phyloP scores from a whole-genome alignment of 2,329 filamentous ascomycete genomes.

The Botrytis byssoidea region DNA sequence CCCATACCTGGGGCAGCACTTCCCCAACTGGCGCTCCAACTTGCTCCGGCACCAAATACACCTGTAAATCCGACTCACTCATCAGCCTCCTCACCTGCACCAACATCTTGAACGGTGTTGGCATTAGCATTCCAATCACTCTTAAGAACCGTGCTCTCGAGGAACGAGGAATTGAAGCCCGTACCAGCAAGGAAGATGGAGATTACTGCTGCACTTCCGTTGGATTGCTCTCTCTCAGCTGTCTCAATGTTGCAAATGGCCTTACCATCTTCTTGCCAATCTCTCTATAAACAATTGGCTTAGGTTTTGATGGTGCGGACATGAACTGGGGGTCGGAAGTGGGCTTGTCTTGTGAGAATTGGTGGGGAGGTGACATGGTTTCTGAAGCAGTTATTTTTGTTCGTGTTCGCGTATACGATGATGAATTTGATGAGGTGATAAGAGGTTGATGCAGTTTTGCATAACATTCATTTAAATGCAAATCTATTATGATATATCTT shows the following conservation, averaged over 20 bases:
- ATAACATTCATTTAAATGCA: slow-evolving; percentile 1
- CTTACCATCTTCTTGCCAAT: not conserved
- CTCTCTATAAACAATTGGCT: not conserved
- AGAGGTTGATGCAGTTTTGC: not conserved
- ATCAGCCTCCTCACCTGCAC: not conserved
- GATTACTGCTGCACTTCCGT: not conserved
- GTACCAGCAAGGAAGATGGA: not conserved
- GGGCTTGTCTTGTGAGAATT: not conserved
- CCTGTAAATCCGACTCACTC: not conserved
- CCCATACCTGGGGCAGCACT: not conserved
- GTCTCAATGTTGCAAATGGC: not conserved
- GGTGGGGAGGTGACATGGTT: not conserved
- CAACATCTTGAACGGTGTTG: not conserved
- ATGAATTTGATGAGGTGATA: not conserved
- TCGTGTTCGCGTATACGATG: not conserved
- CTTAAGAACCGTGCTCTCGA: not conserved
- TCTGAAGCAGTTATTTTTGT: not conserved
- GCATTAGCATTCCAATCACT: not conserved
- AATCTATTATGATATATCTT: not conserved
- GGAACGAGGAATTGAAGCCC: not conserved
- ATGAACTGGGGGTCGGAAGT: not conserved
- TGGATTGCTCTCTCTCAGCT: not conserved
- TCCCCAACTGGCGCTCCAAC: not conserved
- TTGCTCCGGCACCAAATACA: slow-evolving; percentile 1
- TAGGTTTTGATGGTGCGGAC: not conserved